phyloP scores from a whole-genome alignment of 768 basidiomycete genomes.

The Tubosaeta sp. region DNA sequence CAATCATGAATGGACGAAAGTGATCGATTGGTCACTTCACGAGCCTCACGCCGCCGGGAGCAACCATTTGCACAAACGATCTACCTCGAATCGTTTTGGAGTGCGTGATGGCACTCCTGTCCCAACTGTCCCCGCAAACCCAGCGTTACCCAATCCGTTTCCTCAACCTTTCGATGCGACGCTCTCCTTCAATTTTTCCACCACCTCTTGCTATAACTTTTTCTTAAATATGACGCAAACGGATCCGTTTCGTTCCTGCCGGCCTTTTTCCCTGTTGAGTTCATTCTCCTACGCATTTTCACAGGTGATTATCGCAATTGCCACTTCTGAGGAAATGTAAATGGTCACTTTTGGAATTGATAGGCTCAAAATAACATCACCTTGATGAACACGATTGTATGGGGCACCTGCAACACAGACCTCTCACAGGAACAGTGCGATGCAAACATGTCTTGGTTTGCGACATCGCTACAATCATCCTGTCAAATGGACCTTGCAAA shows the following conservation, averaged over 20 bases:
- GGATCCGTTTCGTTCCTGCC: conserved; percentile 62
- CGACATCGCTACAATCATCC: conserved; percentile 39
- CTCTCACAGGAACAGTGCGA: conserved; percentile 46
- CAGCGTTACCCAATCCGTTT: conserved; percentile 68
- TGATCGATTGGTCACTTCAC: conserved; percentile 39
- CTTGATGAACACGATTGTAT: conserved; percentile 61
- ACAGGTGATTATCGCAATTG: conserved; percentile 37
- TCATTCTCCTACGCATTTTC: conserved; percentile 52
- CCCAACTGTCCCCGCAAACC: conserved; percentile 30
- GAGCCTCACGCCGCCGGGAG: conserved; percentile 33
- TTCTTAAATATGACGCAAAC: conserved; percentile 71
- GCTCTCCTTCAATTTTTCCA: conserved; percentile 63
- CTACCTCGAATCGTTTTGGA: conserved; percentile 1
- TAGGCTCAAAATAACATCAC: conserved; percentile 66
- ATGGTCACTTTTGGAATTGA: conserved; percentile 10
- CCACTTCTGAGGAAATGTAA: neutral
- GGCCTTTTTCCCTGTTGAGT: conserved; percentile 67
- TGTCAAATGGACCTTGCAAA: conserved; percentile 57
- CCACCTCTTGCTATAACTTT: conserved; percentile 60
- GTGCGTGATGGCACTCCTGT: conserved; percentile 11
- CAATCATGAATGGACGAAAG: conserved; percentile 27
- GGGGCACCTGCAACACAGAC: conserved; percentile 77
- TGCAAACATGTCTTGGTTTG: conserved; percentile 67
- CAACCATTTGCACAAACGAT: conserved; percentile 8
- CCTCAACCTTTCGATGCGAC: conserved; percentile 69